Evolutionary conservation across 2,329 filamentous ascomycete genomes (phyloP), one percentile per base, ranked within the genome.

Genomic region (Aspergillus bombycis): DNA sequence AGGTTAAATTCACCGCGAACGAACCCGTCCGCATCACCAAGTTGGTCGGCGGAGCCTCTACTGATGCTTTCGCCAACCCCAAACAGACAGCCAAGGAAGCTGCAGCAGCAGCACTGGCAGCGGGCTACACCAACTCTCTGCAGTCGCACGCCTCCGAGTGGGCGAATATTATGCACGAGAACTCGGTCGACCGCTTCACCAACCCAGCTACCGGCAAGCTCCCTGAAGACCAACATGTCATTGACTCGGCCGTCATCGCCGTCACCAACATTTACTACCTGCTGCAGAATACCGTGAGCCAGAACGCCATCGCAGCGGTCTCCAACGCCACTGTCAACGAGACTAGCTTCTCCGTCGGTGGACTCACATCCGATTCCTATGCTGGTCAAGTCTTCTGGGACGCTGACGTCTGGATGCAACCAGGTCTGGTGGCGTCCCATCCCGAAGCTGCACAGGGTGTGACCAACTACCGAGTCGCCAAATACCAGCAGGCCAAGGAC

Each of bases 311-410:
- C 38, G 75, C 76, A 3, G 79, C 79, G 38, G 81, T 82, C 0
- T 81, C 82, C 58, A 82, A 83, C 58, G 79, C 82, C 1, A 73
- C 79, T 3, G 79, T 91, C 6, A 86, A 89, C 63, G 81, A 85
- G 26, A 81, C 89, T 72, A 90, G 88, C 67, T 86, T 91, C 56
- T 80, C 87, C 2, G 89, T 91, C n/a, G 88, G 89, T 62, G 89
- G 89, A 0, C 75, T 91, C 26, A 85, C 83, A 0, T 89, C 88
- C 6, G 88, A 90, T 66, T 89, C 86, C 9, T 92, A 92, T 68
- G 89, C 81, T 26, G 89, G 89, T 0, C 77, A 83, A 43, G 81
- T 89, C n/a, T 89, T 89, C 71, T 89, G 87, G 87, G 87, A 89
- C 75, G 84, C 85, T 16, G 87, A 89, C 72, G 80, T 89, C 4